Percentiles rank a stretch among this genome's conserved stretches.
Conservation (phyloP, 768 basidiomycete species). For the Pilatotrama ljubarskyi region DNA sequence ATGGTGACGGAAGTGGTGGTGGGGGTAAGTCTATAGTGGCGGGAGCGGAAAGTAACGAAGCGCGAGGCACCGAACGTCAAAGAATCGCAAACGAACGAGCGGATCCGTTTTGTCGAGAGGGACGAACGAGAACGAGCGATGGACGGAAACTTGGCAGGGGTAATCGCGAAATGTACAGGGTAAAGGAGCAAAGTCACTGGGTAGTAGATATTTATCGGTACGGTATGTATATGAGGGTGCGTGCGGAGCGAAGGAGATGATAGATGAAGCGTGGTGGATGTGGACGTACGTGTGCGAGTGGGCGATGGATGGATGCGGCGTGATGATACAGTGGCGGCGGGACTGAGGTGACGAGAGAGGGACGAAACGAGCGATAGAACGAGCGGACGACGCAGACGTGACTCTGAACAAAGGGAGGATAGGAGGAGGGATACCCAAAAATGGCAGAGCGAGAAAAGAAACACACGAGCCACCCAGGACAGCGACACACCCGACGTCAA, state of each 20-base stretch:
- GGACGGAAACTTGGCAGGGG: too few relatives aligned
- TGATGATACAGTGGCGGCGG: conserved; percentile 12
- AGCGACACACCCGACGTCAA: neutral
- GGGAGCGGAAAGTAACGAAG: neutral
- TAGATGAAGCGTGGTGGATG: too few relatives aligned
- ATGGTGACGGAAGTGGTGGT: too few relatives aligned
- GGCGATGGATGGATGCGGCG: conserved; percentile 2
- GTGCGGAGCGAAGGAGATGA: neutral
- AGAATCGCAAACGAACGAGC: neutral
- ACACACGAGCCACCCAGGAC: conserved; percentile 1
- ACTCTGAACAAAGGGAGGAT: neutral
- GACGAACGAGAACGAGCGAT: neutral
- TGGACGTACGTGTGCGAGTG: conserved; percentile 12
- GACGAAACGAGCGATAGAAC: conserved; percentile 13
- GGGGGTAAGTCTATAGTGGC: conserved; percentile 7
- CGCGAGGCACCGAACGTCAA: neutral
- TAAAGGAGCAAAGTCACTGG: conserved; percentile 12
- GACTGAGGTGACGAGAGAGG: neutral
- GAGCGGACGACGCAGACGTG: conserved; percentile 16
- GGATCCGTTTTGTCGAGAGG: too few relatives aligned
- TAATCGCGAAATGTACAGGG: conserved; percentile 15
- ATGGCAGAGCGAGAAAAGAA: conserved; percentile 8
- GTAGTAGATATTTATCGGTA: conserved; percentile 18
- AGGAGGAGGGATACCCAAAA: neutral
- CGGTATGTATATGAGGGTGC: conserved; percentile 10